These are phyloP conservation scores for Salinomyces thailandicus DNA, from an alignment of 2,329 filamentous ascomycete genomes.

Conservation along the genomic window DNA sequence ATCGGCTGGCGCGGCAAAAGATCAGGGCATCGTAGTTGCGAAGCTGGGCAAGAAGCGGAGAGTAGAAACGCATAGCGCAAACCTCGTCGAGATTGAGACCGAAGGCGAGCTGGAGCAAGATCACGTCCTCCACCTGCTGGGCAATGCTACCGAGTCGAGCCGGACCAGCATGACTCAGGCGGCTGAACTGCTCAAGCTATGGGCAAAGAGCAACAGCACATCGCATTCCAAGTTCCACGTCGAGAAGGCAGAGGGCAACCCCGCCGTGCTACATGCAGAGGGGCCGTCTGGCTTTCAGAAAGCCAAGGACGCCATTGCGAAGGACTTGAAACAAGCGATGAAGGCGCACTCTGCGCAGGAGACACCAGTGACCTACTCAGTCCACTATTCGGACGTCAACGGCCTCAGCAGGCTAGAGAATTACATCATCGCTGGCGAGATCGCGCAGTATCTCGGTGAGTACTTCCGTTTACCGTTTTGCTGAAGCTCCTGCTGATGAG, in stretches of 20 bases:
- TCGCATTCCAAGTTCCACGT: slow-evolving; percentile 23
- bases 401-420: slow-evolving; percentile 27
- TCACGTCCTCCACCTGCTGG: slow-evolving; percentile 24
- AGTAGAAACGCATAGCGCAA: slow-evolving; percentile 14
- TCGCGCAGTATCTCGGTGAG: slow-evolving; percentile 24
- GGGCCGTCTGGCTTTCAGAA: slow-evolving; percentile 20
- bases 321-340: slow-evolving; percentile 21
- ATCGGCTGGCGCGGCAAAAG: slow-evolving; percentile 12
- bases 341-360: slow-evolving; percentile 14
- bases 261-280: slow-evolving; percentile 19
- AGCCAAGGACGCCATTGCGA: slow-evolving; percentile 24
- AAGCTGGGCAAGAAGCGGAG: slow-evolving; percentile 18
- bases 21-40: slow-evolving; percentile 22
- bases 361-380: slow-evolving; percentile 18
- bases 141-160: slow-evolving; percentile 19
- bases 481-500: slow-evolving; percentile 2
- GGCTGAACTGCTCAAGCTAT: slow-evolving; percentile 20
- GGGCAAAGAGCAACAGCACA: slow-evolving; percentile 18
- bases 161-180: slow-evolving; percentile 19
- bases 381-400: slow-evolving; percentile 28
- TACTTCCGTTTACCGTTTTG: not conserved
- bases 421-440: slow-evolving; percentile 27
- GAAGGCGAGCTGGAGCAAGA: slow-evolving; percentile 23
- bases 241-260: slow-evolving; percentile 22
- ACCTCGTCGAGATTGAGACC: slow-evolving; percentile 20